Conservation (phyloP, 2,329 filamentous ascomycete species). For the Ascochyta koolunga region DNA sequence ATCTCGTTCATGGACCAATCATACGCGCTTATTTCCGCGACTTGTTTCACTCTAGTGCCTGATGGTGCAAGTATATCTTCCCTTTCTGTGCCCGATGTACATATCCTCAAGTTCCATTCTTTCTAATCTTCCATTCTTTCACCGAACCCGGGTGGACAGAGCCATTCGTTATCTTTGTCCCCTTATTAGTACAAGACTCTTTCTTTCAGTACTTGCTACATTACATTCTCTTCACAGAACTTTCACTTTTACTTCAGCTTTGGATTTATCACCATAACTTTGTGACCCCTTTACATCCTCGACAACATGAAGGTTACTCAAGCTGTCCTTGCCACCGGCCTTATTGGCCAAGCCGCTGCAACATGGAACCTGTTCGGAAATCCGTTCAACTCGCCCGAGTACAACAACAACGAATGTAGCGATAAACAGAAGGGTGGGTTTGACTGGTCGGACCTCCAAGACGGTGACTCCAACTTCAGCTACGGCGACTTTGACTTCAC, state of each 20-base stretch:
- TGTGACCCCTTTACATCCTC: not conserved
- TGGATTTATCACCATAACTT: constrained; percentile 13
- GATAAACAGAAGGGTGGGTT: constrained; percentile 73
- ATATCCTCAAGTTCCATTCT: constrained; percentile 16
- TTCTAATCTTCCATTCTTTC: constrained; percentile 13
- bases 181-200: constrained; percentile 36
- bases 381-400: constrained; percentile 70
- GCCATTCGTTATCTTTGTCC: constrained; percentile 49
- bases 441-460: constrained; percentile 68
- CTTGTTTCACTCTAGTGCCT: constrained; percentile 23
- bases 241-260: constrained; percentile 18
- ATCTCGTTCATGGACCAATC: constrained; percentile 22
- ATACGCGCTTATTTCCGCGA: constrained; percentile 28
- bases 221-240: constrained; percentile 32
- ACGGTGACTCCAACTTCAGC: constrained; percentile 56
- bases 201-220: constrained; percentile 28
- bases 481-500: constrained; percentile 72
- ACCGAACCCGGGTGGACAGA: constrained; percentile 34
- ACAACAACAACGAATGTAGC: constrained; percentile 79
- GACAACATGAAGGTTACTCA: constrained; percentile 52
- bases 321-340: constrained; percentile 55
- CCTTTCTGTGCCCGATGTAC: constrained; percentile 24
- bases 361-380: constrained; percentile 59
- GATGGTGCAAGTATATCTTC: constrained; percentile 34
- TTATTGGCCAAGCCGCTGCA: constrained; percentile 53